A percentile compares a stretch with the other conserved stretches of the same genome.
Conservation (phyloP, 2,329 filamentous ascomycete species). For the Hypoxylon sp. region DNA sequence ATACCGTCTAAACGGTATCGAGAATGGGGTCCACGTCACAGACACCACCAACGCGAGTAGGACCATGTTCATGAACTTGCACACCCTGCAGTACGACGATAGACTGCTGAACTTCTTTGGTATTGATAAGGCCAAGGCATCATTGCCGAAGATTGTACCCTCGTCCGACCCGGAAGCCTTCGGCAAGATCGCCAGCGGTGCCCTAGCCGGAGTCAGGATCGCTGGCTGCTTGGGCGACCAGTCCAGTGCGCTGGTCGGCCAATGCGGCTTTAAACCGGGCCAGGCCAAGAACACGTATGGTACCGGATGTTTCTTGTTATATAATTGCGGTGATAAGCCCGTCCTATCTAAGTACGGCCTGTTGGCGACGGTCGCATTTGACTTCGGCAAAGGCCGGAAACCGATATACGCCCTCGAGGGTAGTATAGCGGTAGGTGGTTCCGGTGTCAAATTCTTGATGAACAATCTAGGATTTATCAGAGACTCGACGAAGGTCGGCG, state of each 20-base stretch:
- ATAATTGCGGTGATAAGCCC: slow-evolving; percentile 87
- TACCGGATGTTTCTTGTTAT: slow-evolving; percentile 89
- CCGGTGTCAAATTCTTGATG: slow-evolving; percentile 79
- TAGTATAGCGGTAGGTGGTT: slow-evolving; percentile 84
- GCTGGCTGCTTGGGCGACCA: slow-evolving; percentile 90
- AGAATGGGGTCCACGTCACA: slow-evolving; percentile 77
- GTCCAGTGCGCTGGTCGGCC: slow-evolving; percentile 85
- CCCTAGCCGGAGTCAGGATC: slow-evolving; percentile 77
- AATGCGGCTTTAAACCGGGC: slow-evolving; percentile 84
- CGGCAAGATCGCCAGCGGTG: slow-evolving; percentile 73
- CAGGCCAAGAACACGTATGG: slow-evolving; percentile 93
- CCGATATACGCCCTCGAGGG: slow-evolving; percentile 86
- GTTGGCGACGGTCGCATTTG: slow-evolving; percentile 87
- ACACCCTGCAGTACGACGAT: slow-evolving; percentile 83
- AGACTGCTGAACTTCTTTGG: slow-evolving; percentile 82
- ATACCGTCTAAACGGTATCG: slow-evolving; percentile 81
- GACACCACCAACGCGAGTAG: slow-evolving; percentile 89
- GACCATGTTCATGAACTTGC: slow-evolving; percentile 95
- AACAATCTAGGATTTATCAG: slow-evolving; percentile 72
- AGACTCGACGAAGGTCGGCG: slow-evolving; percentile 61
- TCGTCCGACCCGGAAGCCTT: slow-evolving; percentile 81
- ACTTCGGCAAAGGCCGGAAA: slow-evolving; percentile 71
- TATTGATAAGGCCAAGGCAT: slow-evolving; percentile 74
- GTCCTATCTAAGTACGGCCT: slow-evolving; percentile 87
- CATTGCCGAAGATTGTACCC: slow-evolving; percentile 84